Evolutionary conservation across 352 stramenopile species (phyloP).

Genomic region (Globisporangium yorkense): DNA sequence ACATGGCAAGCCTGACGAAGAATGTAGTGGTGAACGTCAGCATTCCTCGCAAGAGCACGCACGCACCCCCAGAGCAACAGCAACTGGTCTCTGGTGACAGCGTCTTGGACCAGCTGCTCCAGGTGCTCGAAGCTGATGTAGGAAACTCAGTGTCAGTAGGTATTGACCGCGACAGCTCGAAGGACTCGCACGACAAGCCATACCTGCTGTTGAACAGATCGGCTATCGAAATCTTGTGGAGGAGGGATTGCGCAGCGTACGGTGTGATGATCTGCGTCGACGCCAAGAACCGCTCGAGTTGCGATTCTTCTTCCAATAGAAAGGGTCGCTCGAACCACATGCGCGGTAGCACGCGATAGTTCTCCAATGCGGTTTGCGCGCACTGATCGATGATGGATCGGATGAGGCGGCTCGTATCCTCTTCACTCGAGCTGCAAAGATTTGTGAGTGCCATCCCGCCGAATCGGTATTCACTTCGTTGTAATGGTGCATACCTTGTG

Average conservation of each 20-base stretch:
- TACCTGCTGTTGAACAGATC: conserved; percentile 49
- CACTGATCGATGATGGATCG: conserved; percentile 47
- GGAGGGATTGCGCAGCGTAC: conserved; percentile 58
- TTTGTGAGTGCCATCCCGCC: neutral
- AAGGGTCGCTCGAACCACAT: conserved; percentile 76
- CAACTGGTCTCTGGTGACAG: conserved; percentile 33
- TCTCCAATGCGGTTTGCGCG: conserved; percentile 35
- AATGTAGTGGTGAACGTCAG: neutral
- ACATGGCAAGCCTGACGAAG: too few relatives aligned
- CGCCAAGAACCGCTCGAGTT: conserved; percentile 65
- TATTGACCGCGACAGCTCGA: neutral
- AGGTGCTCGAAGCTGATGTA: conserved; percentile 29
- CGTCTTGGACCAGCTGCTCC: conserved; percentile 26
- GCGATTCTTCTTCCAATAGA: conserved; percentile 68
- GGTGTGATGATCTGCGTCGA: conserved; percentile 59
- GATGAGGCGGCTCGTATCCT: conserved; percentile 35
- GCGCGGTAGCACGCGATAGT: conserved; percentile 39
- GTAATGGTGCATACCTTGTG: conserved; percentile 20
- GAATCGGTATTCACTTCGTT: neutral
- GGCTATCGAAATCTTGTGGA: conserved; percentile 57
- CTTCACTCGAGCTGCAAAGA: conserved; percentile 22
- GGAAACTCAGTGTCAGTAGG: neutral
- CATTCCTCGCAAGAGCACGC: neutral
- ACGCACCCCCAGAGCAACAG: conserved; percentile 38
- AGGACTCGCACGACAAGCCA: neutral